A percentile compares a stretch with the other conserved stretches of the same genome.
These are phyloP conservation scores for Castanopsis chinensis DNA, from an alignment of 306 rosid genomes.

Conservation along the genomic window DNA sequence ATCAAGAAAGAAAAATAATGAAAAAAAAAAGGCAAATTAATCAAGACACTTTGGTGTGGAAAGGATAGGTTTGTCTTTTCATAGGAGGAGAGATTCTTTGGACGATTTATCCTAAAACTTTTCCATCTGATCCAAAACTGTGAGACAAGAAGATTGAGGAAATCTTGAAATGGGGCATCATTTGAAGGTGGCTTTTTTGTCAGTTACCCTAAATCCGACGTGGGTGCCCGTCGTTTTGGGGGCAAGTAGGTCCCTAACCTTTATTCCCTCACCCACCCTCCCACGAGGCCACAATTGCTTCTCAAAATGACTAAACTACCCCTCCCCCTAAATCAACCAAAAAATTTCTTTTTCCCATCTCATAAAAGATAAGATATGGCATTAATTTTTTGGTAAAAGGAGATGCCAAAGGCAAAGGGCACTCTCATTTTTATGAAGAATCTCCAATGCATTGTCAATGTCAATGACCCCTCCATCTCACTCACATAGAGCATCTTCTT, in stretches of 20 bases:
- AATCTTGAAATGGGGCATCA: conserved; percentile 62
- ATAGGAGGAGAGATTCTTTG: not conserved
- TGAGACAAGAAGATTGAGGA: conserved; percentile 58
- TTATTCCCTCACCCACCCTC: conserved; percentile 57
- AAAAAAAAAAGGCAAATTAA: too few species aligned
- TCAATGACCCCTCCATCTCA: not conserved
- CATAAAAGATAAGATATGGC: not conserved
- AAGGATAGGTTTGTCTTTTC: conserved; percentile 1
- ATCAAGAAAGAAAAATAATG: too few species aligned
- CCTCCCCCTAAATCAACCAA: not conserved
- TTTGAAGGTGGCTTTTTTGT: conserved; percentile 74
- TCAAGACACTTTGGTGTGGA: not conserved
- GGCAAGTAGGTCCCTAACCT: conserved; percentile 57
- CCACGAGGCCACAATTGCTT: not conserved
- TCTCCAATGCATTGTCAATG: conserved; percentile 4
- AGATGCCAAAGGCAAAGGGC: not conserved
- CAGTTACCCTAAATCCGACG: conserved; percentile 56
- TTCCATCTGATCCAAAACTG: conserved; percentile 30
- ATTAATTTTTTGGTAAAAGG: conserved; percentile 9
- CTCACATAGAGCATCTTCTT: not conserved
- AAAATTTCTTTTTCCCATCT: not conserved
- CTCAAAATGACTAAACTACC: conserved; percentile 5
- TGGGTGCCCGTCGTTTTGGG: conserved; percentile 73
- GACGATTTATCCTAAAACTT: conserved; percentile 20
- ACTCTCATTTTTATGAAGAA: not conserved